Evolutionary conservation across 208 protist genomes (phyloP).

Genomic region (Trypanosoma congolense): DNA sequence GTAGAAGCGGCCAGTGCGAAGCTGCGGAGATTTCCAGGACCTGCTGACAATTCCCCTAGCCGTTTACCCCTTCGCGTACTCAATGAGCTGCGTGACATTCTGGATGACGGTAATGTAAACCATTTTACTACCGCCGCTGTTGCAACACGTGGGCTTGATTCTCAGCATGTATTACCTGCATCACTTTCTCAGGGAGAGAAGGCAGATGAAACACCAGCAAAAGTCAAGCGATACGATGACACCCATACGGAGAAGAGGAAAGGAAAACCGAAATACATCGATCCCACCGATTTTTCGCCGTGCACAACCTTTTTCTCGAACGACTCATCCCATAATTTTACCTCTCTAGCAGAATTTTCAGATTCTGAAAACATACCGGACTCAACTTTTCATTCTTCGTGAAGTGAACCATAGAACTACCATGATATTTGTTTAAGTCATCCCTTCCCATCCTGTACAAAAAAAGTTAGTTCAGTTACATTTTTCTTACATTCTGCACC

Average conservation of each 20-base stretch:
- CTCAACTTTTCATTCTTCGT: conserved; percentile 10
- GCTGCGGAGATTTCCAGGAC: not conserved
- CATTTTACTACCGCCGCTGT: too few species aligned
- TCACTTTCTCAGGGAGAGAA: too few species aligned
- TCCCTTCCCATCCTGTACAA: too few species aligned
- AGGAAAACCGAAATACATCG: not conserved
- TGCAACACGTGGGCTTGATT: too few species aligned
- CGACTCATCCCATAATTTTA: conserved; percentile 53
- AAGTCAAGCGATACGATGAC: not conserved
- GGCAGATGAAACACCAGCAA: not conserved
- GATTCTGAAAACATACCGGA: conserved; percentile 38
- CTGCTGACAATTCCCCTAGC: conserved; percentile 1
- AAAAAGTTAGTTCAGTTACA: too few species aligned
- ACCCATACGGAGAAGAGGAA: not conserved
- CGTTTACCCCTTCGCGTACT: conserved; percentile 17
- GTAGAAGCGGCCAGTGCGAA: not conserved
- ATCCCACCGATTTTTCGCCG: conserved; percentile 1
- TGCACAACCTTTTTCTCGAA: conserved; percentile 2
- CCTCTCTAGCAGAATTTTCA: conserved; percentile 60
- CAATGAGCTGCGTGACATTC: conserved; percentile 9
- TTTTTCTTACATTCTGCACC: too few species aligned
- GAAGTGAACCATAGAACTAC: too few species aligned
- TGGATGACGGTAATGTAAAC: conserved; percentile 1
- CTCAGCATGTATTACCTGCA: too few species aligned
- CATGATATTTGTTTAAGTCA: too few species aligned